Evolutionary conservation across 345 rosid genomes (phyloP).

Genomic region (Clarkia xantiana): DNA sequence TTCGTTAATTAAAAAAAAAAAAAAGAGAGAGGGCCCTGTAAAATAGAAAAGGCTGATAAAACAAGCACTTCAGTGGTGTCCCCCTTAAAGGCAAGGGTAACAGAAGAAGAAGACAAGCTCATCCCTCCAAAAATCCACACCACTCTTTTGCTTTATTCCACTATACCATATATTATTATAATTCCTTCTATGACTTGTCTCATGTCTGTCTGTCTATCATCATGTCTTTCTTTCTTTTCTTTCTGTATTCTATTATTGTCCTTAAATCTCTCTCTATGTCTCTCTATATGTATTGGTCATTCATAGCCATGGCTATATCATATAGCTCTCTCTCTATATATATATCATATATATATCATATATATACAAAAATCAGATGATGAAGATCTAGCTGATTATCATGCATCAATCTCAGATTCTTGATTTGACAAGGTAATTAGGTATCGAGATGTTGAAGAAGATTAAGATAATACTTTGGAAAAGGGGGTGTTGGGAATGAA

Average conservation of each 20-base stretch:
- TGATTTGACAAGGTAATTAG: too few species aligned
- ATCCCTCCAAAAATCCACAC: constrained; percentile 27
- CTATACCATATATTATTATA: too few species aligned
- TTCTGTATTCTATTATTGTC: constrained; percentile 6
- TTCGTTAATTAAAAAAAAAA: too few species aligned
- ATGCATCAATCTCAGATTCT: too few species aligned
- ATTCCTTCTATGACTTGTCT: constrained; percentile 32
- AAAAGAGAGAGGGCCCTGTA: too few species aligned
- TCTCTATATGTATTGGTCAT: background rate
- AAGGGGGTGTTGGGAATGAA: constrained; percentile 49
- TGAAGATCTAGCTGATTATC: too few species aligned
- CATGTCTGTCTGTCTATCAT: constrained; percentile 29
- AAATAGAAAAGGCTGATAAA: too few species aligned
- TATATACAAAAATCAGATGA: background rate
- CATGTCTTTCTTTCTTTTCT: constrained; percentile 26
- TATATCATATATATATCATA: background rate
- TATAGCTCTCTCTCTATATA: background rate
- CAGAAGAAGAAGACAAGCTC: constrained; percentile 36
- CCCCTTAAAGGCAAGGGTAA: too few species aligned
- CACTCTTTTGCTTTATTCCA: constrained; percentile 27
- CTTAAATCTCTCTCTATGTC: background rate
- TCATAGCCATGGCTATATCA: background rate
- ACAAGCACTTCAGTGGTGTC: too few species aligned
- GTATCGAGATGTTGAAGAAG: background rate
- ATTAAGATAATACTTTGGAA: constrained; percentile 6